Conservation (phyloP, 2,329 filamentous ascomycete genomes). For the Alternaria infectoria region DNA sequence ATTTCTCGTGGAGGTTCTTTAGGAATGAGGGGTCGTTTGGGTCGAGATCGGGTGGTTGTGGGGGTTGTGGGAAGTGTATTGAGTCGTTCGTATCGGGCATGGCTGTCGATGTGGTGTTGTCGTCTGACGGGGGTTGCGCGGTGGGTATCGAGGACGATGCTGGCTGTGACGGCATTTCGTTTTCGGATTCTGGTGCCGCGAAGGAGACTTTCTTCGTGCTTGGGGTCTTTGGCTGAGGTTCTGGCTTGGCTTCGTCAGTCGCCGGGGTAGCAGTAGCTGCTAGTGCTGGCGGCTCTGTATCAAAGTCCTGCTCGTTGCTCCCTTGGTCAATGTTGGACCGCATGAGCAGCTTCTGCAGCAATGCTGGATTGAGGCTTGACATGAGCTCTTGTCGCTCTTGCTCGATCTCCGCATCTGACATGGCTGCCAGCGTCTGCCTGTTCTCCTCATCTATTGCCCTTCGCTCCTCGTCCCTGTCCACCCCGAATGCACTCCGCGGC, state of each 20-base stretch:
- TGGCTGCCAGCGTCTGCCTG: constrained; percentile 70
- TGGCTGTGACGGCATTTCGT: constrained; percentile 6
- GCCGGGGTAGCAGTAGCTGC: neutral
- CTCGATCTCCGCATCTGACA: constrained; percentile 84
- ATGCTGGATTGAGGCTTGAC: constrained; percentile 72
- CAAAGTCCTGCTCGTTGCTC: constrained; percentile 51
- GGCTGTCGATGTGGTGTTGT: constrained; percentile 51
- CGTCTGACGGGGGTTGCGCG: neutral
- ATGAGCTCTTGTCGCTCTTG: constrained; percentile 82
- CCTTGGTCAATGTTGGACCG: constrained; percentile 77
- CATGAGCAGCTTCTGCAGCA: constrained; percentile 78
- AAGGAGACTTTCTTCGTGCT: constrained; percentile 47
- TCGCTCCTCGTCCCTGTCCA: constrained; percentile 63
- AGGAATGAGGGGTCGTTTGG: constrained; percentile 85
- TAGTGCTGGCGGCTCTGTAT: constrained; percentile 11
- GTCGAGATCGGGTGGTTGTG: constrained; percentile 74
- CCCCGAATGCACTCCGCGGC: constrained; percentile 16
- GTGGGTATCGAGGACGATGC: neutral
- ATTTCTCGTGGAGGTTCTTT: constrained; percentile 82
- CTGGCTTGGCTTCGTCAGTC: constrained; percentile 19
- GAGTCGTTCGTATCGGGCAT: constrained; percentile 58
- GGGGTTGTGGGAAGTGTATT: constrained; percentile 67
- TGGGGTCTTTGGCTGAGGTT: constrained; percentile 12
- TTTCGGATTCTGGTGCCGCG: constrained; percentile 19
- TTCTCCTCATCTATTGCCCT: constrained; percentile 84